Percentiles rank a stretch among this genome's conserved stretches.
Evolutionary conservation across 108 stramenopile species (phyloP).

Genomic region (Cylindrotheca closterium): DNA sequence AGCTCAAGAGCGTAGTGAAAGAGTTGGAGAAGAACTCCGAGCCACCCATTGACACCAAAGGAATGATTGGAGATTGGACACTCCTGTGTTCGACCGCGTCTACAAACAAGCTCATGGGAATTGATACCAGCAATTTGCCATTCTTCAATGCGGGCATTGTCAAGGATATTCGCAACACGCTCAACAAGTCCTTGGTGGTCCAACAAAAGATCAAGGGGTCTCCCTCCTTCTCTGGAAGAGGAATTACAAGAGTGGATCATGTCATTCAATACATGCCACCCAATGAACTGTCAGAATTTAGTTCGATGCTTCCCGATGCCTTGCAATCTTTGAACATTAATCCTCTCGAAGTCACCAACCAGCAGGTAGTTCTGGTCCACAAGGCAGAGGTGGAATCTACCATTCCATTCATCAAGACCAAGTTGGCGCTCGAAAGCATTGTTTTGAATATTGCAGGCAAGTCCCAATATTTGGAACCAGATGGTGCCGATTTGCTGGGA

Average conservation of each 20-base stretch:
- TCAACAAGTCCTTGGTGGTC: constrained; percentile 49
- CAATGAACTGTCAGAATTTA: constrained; percentile 29
- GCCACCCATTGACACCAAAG: constrained; percentile 3
- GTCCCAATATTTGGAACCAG: constrained; percentile 54
- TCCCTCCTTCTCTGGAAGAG: constrained; percentile 11
- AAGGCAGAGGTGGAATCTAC: constrained; percentile 64
- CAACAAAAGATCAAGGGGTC: constrained; percentile 56
- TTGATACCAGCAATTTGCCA: constrained; percentile 38
- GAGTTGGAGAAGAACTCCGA: constrained; percentile 29
- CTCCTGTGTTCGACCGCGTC: constrained; percentile 55
- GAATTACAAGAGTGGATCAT: constrained; percentile 60
- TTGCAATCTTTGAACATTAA: constrained; percentile 56
- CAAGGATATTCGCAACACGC: constrained; percentile 34
- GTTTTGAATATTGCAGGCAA: constrained; percentile 76
- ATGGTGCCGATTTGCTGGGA: constrained; percentile 65
- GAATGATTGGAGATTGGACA: constrained; percentile 69
- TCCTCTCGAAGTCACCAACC: constrained; percentile 59
- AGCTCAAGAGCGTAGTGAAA: constrained; percentile 34
- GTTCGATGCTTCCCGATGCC: constrained; percentile 33
- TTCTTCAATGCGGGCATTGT: constrained; percentile 33
- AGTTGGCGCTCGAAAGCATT: constrained; percentile 46
- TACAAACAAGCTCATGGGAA: constrained; percentile 6
- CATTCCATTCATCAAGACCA: constrained; percentile 47
- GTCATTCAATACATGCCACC: constrained; percentile 65
- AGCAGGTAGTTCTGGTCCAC: constrained; percentile 68